A percentile compares a stretch with the other conserved stretches of the same genome.
phyloP scores from a whole-genome alignment of 345 rosid genomes.

The Camelina neglecta region DNA sequence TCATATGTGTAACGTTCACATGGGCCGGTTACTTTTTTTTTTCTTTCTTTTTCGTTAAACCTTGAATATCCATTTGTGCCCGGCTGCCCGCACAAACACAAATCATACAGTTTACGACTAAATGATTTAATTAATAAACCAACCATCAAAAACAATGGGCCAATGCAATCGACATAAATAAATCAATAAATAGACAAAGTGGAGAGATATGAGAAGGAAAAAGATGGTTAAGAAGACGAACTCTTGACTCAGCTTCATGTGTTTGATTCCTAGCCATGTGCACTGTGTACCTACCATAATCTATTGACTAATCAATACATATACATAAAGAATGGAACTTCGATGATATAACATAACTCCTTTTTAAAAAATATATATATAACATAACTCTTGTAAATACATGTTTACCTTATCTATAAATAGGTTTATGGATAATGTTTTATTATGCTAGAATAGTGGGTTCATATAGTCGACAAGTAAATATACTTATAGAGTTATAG shows the following conservation, averaged over 20 bases:
- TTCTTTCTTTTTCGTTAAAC: neutral
- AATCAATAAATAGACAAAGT: neutral
- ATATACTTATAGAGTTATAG: neutral
- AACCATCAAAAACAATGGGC: conserved; percentile 41
- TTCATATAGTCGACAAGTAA: conserved; percentile 8
- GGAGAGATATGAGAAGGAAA: neutral
- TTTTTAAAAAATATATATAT: neutral
- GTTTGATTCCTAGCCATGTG: conserved; percentile 46
- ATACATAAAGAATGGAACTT: neutral
- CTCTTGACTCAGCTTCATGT: conserved; percentile 47
- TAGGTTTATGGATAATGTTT: conserved; percentile 12
- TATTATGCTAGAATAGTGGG: neutral
- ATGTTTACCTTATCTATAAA: neutral
- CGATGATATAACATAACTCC: neutral
- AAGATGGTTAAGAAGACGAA: conserved; percentile 23
- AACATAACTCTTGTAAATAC: neutral
- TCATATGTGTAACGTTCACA: conserved; percentile 34
- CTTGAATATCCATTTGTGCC: neutral
- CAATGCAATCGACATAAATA: conserved; percentile 27
- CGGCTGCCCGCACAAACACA: neutral
- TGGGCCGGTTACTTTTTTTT: conserved; percentile 39
- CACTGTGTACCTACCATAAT: conserved; percentile 27
- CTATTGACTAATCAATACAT: conserved; percentile 13
- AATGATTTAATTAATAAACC: conserved; percentile 20
- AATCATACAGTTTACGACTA: neutral